These are phyloP conservation scores for Arthroderma sp. DNA, from an alignment of 2,329 filamentous ascomycete species.

Conservation along the genomic window DNA sequence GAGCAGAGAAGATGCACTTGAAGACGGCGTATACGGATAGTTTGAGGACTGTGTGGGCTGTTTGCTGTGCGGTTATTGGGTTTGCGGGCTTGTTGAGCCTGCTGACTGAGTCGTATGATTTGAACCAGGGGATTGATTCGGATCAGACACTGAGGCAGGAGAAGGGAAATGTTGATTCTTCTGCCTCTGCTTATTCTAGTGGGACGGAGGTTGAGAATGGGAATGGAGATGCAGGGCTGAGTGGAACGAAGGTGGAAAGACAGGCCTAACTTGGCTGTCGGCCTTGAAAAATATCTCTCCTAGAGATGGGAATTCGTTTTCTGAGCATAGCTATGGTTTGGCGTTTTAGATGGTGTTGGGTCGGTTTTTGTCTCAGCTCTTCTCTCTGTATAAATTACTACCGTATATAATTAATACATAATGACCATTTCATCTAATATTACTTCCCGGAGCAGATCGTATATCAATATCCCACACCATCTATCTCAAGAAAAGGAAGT, in stretches of 20 bases:
- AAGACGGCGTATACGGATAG: conserved; percentile 43
- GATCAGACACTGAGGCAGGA: conserved; percentile 36
- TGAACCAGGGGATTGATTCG: conserved; percentile 36
- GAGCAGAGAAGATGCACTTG: conserved; percentile 29
- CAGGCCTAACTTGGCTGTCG: too few relatives aligned
- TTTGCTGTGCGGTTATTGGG: conserved; percentile 41
- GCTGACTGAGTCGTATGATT: conserved; percentile 38
- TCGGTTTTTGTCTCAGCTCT: too few relatives aligned
- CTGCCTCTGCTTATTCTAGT: background rate
- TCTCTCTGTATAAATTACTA: too few relatives aligned
- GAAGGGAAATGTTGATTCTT: conserved; percentile 7
- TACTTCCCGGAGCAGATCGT: too few relatives aligned
- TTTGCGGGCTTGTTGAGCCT: conserved; percentile 40
- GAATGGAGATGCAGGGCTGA: background rate
- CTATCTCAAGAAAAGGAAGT: too few relatives aligned
- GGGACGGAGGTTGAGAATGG: background rate
- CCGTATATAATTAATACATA: too few relatives aligned
- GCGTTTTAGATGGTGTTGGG: too few relatives aligned
- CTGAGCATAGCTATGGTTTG: too few relatives aligned
- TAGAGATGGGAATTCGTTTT: too few relatives aligned
- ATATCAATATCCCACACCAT: too few relatives aligned
- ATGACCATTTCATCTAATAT: too few relatives aligned
- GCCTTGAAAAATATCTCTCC: too few relatives aligned
- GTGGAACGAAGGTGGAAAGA: background rate
- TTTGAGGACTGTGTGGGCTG: conserved; percentile 43